Evolutionary conservation across 148 eudicot genomes (phyloP), one percentile per base, ranked within the genome.

Genomic region (Chenopodium quinoa): DNA sequence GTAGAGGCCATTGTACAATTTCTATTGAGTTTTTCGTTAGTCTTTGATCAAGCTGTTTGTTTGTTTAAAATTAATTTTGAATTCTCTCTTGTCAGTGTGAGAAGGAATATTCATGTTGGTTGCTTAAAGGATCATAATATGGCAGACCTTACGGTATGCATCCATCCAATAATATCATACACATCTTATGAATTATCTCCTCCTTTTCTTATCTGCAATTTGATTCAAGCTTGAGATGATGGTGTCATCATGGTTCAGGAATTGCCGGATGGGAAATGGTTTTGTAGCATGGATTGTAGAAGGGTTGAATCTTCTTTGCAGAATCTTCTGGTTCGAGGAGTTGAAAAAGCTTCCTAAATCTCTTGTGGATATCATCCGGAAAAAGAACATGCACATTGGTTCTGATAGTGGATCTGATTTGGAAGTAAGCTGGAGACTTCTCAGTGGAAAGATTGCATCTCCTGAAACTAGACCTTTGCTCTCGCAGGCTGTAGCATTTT

Each of bases 51-150:
- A 22, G 47, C n/a, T 71, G 17, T 27, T 37, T 44, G 34, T 14
- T 19, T 68, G 71, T 37, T 31, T 79, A 1, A 12, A 71, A 68
- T 77, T 81, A 70, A 74, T 27, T 68, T 47, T 72, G n/a, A 40
- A 44, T 67, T 75, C 22, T 73, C 71, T 63, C 82, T 69, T 85
- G 14, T 71, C 84, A 96, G 99, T 96, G 99, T 82, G 99, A 96
- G 88, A 96, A 91, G 87, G 99, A 96, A 79, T 93, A 92, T n/a
- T 85, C 99, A 96, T 83, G 93, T 96, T 79, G 98, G 99, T 84
- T 96, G 99, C 86, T 86, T 96, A 82, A 93, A 92, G 84, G 88
- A 92, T 69, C 83, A 91, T 84, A 88, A 92, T 74, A 89, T 93
- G 91, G 99, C 94, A 20, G 97, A 96, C 85, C 89, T 93, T 50